Evolutionary conservation across 352 stramenopile genomes (phyloP).

Genomic region (Elongisporangium undulatum): DNA sequence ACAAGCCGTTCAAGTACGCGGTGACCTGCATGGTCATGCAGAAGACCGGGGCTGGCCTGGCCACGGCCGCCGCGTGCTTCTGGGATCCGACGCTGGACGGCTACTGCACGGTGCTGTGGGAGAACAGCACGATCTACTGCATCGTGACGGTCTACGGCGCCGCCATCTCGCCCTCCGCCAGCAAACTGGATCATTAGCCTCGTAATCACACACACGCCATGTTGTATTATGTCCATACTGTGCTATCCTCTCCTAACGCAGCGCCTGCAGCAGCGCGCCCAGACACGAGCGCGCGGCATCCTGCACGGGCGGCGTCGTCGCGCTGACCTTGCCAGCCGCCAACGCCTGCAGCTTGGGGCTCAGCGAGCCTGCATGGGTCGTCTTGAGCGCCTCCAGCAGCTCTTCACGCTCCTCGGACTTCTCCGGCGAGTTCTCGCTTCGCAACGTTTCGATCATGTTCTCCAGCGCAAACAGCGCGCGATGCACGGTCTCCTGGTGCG

Average conservation of each 20-base stretch:
- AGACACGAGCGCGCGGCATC: conserved; percentile 50
- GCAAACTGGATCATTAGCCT: conserved; percentile 63
- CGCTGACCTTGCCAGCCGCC: conserved; percentile 12
- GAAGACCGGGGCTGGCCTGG: conserved; percentile 71
- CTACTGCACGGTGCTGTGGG: conserved; percentile 81
- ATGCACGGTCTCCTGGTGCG: conserved; percentile 66
- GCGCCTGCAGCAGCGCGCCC: conserved; percentile 23
- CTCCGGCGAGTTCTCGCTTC: conserved; percentile 30
- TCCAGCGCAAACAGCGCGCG: conserved; percentile 72
- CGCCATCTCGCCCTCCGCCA: conserved; percentile 72
- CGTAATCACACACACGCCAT: conserved; percentile 7
- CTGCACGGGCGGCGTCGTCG: conserved; percentile 22
- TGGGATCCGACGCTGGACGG: conserved; percentile 76
- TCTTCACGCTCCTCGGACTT: conserved; percentile 40
- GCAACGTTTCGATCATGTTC: conserved; percentile 58
- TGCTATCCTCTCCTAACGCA: conserved; percentile 4
- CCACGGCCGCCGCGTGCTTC: conserved; percentile 66
- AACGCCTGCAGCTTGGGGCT: conserved; percentile 32
- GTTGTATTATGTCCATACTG: neutral
- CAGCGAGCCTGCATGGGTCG: conserved; percentile 16
- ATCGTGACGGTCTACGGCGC: conserved; percentile 80
- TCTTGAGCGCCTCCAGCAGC: conserved; percentile 36
- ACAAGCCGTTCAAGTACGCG: conserved; percentile 86
- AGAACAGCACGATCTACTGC: conserved; percentile 85
- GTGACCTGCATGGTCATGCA: conserved; percentile 86